Evolutionary conservation across 2,329 filamentous ascomycete species (phyloP), one percentile per base, ranked within the genome.

Genomic region (Pseudopithomyces chartarum): DNA sequence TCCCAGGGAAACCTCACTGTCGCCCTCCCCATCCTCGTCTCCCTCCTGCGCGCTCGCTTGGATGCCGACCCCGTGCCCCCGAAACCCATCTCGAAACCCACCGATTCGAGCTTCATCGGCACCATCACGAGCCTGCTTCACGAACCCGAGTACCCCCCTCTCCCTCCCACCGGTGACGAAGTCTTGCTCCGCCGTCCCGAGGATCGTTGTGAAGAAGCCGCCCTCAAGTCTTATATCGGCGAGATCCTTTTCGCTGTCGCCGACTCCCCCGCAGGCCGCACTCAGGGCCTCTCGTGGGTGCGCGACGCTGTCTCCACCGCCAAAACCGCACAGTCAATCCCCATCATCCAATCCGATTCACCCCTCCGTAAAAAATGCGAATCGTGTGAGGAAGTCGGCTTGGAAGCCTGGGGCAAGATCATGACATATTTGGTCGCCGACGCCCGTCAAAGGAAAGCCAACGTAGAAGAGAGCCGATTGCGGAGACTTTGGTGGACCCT

Each of bases 381-480:
- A 33, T 84, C 94, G 63, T 97, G 94, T 69, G 82, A 97, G 6
- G 80, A 85, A 56, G 86, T 90, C 2, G 91, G 91, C 0, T 81
- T 97, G 1, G 82, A 84, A 6, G 96, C 97, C 71, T 97, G 93
- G 93, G 84, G 84, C 45, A 84, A 82, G 26, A 98, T 98, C 90
- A 87, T 95, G 19, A 80, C 81, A 11, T 82, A 82, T 55, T 81
- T 96, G 45, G 85, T 80, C n/a, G 71, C 72, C 20, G 69, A 84
- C 23, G 78, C 76, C 50, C 81, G 65, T 10, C 69, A 71, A 48
- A 67, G 72, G 55, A 57, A 61, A 3, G 64, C 69, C 29, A 43
- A 52, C 2, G 69, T 66, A 12, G 65, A 64, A 23, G 17, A 53
- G 48, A 19, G 67, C 68, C 6, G 62, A 55, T n/a, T 54, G 58